phyloP scores from a whole-genome alignment of 257 asterid genomes.

The Petunia axillaris region DNA sequence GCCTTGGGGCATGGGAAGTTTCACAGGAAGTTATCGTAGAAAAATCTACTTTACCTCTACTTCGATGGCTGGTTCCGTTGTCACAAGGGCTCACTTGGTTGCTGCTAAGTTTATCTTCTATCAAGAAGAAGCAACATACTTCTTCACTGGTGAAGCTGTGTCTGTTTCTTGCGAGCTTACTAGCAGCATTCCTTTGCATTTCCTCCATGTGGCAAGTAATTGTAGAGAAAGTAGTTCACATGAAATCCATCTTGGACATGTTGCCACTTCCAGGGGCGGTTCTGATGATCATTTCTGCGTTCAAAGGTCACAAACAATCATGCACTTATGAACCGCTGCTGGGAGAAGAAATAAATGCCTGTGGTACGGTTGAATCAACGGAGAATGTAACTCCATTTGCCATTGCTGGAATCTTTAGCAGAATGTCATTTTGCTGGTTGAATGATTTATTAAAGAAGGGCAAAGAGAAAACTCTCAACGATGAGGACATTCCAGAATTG shows the following conservation, averaged over 20 bases:
- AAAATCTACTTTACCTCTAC: slow-evolving; percentile 26
- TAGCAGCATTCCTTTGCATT: slow-evolving; percentile 33
- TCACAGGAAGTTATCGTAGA: not conserved
- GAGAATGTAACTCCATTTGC: slow-evolving; percentile 35
- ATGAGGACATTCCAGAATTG: slow-evolving; percentile 38
- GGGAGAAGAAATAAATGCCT: slow-evolving; percentile 26
- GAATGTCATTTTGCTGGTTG: slow-evolving; percentile 42
- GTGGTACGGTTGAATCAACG: not conserved
- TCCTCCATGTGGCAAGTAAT: slow-evolving; percentile 25
- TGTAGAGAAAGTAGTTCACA: not conserved
- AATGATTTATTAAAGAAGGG: slow-evolving; percentile 41
- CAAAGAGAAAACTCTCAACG: slow-evolving; percentile 31
- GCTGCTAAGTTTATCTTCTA: slow-evolving; percentile 17
- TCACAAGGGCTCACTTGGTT: slow-evolving; percentile 36
- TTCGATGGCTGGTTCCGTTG: slow-evolving; percentile 27
- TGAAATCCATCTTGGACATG: slow-evolving; percentile 23
- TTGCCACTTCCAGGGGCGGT: slow-evolving; percentile 30
- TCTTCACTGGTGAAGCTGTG: slow-evolving; percentile 9
- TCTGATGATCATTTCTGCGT: slow-evolving; percentile 22
- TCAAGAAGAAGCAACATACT: slow-evolving; percentile 19
- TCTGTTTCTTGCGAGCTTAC: slow-evolving; percentile 20
- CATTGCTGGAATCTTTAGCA: slow-evolving; percentile 35
- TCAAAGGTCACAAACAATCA: not conserved
- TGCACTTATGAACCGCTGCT: slow-evolving; percentile 20
- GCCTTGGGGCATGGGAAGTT: slow-evolving; percentile 27